Conservation (phyloP, 169 alveolate genomes). For the Plasmodium coatneyi region DNA sequence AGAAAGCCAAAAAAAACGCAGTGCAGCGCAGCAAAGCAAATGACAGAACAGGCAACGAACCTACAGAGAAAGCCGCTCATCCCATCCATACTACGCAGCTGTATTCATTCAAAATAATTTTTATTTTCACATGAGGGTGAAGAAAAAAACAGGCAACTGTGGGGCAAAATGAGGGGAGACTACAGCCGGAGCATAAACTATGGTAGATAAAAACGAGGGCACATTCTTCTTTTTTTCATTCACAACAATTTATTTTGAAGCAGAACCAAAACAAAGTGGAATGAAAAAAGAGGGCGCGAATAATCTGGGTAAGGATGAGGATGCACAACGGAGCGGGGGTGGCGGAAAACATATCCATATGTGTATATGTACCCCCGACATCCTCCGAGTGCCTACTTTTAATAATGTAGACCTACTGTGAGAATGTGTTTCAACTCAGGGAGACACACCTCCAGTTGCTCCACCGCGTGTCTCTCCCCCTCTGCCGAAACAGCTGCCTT, state of each 20-base stretch:
- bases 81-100: not conserved
- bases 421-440: not conserved
- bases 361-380: not conserved
- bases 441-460: not conserved
- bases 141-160: not conserved
- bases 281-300: not conserved
- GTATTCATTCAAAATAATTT: not conserved
- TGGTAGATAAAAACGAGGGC: not conserved
- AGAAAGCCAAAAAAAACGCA: not conserved
- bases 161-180: not conserved
- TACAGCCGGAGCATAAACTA: not conserved
- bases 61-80: not conserved
- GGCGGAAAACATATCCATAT: not conserved
- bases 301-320: not conserved
- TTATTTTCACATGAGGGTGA: not conserved
- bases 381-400: not conserved
- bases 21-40: not conserved
- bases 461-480: not conserved
- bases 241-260: slow-evolving; percentile 11
- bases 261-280: not conserved
- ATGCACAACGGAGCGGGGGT: not conserved
- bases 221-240: not conserved
- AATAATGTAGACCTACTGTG: not conserved
- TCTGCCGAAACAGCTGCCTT: not conserved
- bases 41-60: not conserved